phyloP scores from a whole-genome alignment of 2,329 filamentous ascomycete genomes.

The Venturia effusa region DNA sequence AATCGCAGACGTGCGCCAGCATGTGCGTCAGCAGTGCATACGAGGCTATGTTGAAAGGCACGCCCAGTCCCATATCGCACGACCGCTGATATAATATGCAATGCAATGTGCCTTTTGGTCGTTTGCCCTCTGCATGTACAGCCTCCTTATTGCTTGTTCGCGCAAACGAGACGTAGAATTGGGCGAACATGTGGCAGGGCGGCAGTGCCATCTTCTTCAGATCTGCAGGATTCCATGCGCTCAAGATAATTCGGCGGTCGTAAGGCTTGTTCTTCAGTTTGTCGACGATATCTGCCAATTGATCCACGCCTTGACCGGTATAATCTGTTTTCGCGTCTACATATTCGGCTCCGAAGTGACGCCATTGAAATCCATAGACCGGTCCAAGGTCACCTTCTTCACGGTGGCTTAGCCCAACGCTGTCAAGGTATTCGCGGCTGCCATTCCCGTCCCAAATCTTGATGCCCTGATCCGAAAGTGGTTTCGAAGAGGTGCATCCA shows the following conservation, averaged over 20 bases:
- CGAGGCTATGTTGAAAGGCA: conserved; percentile 94
- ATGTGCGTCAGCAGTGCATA: conserved; percentile 94
- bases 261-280: conserved; percentile 78
- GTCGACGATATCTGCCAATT: conserved; percentile 79
- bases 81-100: conserved; percentile 88
- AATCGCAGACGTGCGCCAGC: conserved; percentile 74
- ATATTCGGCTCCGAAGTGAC: conserved; percentile 92
- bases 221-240: conserved; percentile 88
- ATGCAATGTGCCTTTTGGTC: conserved; percentile 58
- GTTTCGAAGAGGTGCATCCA: conserved; percentile 67
- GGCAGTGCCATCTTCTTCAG: conserved; percentile 81
- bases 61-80: conserved; percentile 94
- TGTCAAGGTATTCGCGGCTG: conserved; percentile 80
- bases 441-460: conserved; percentile 99
- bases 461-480: conserved; percentile 68
- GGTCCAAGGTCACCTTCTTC: conserved; percentile 84
- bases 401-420: conserved; percentile 67
- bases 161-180: conserved; percentile 83
- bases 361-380: conserved; percentile 98
- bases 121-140: conserved; percentile 16
- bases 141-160: conserved; percentile 14
- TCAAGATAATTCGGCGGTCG: conserved; percentile 80
- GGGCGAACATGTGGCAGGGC: conserved; percentile 95
- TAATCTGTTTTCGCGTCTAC: conserved; percentile 71
- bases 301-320: conserved; percentile 78